A percentile compares a stretch with the other conserved stretches of the same genome.
phyloP scores from a whole-genome alignment of 495 filamentous ascomycete species.

The Lepidopterella palustris region DNA sequence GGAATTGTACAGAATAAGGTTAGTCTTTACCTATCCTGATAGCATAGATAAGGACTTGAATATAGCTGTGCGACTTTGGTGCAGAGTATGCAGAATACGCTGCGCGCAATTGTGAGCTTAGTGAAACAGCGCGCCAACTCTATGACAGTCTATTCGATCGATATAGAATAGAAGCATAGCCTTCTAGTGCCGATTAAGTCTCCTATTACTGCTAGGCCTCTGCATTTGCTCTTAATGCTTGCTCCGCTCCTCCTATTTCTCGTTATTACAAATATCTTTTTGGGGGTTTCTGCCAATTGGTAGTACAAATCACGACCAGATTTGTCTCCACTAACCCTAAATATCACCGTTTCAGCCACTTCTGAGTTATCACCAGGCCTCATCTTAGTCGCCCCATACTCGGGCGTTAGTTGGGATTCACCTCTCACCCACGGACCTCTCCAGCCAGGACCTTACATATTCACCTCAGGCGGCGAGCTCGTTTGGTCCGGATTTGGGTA shows the following conservation, averaged over 20 bases:
- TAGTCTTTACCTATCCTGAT: too few species aligned
- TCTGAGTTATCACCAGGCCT: constrained; percentile 46
- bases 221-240: too few species aligned
- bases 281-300: constrained; percentile 44
- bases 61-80: too few species aligned
- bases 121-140: too few species aligned
- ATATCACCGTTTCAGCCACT: constrained; percentile 50
- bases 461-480: constrained; percentile 48
- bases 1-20: too few species aligned
- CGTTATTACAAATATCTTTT: neutral
- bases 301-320: constrained; percentile 51
- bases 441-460: constrained; percentile 51
- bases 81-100: too few species aligned
- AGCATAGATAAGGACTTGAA: too few species aligned
- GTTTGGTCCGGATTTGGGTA: constrained; percentile 52
- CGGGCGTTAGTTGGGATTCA: constrained; percentile 39
- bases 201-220: too few species aligned
- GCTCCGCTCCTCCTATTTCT: neutral
- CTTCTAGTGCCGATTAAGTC: too few species aligned
- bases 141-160: too few species aligned
- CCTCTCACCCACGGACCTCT: constrained; percentile 47
- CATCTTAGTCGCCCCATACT: constrained; percentile 51
- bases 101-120: too few species aligned
- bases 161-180: too few species aligned
- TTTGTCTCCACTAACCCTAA: constrained; percentile 49